phyloP scores from a whole-genome alignment of 352 stramenopile species.

The Phytophthora podocarpi region DNA sequence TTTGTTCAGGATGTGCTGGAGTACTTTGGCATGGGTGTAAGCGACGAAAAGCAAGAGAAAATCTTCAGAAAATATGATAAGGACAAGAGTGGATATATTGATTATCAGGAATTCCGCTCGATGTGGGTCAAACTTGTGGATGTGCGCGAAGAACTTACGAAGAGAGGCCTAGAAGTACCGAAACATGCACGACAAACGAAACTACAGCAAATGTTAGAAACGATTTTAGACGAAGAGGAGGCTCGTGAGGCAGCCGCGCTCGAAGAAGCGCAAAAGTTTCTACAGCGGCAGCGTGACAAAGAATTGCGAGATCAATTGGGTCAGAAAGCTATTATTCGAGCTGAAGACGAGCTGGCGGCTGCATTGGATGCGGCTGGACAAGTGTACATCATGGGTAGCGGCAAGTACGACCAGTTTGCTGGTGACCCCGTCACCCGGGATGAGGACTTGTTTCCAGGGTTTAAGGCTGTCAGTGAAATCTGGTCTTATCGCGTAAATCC shows the following conservation, averaged over 20 bases:
- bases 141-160: conserved; percentile 81
- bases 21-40: conserved; percentile 90
- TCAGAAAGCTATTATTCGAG: conserved; percentile 61
- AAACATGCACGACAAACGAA: conserved; percentile 85
- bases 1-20: conserved; percentile 88
- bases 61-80: conserved; percentile 94
- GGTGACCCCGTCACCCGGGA: conserved; percentile 52
- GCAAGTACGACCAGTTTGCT: conserved; percentile 85
- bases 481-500: conserved; percentile 61
- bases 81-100: conserved; percentile 90
- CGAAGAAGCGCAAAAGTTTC: conserved; percentile 76
- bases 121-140: conserved; percentile 91
- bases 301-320: conserved; percentile 53
- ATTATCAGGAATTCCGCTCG: conserved; percentile 94
- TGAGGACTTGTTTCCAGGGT: conserved; percentile 67
- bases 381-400: conserved; percentile 92
- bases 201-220: conserved; percentile 87
- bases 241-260: conserved; percentile 77
- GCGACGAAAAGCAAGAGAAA: conserved; percentile 90
- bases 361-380: conserved; percentile 92
- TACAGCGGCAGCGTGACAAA: conserved; percentile 76
- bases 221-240: conserved; percentile 92
- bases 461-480: conserved; percentile 63
- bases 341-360: conserved; percentile 81
- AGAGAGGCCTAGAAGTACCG: conserved; percentile 87